Conservation (phyloP, 2,329 filamentous ascomycete species). For the Claviceps cyperi region DNA sequence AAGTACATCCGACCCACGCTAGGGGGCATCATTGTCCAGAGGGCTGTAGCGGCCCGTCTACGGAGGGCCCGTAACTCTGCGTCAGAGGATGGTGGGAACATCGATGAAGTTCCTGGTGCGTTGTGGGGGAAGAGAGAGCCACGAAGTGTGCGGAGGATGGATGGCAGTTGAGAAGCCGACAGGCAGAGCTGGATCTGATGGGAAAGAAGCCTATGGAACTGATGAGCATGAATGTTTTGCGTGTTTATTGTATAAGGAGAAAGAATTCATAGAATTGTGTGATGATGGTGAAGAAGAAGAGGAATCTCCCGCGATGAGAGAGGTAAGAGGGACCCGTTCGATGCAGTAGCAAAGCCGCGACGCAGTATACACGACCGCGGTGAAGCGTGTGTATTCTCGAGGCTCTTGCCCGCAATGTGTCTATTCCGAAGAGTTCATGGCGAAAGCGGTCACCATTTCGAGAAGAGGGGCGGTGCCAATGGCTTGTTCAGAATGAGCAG, state of each 20-base stretch:
- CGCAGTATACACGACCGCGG: not conserved
- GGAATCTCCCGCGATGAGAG: not conserved
- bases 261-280: constrained; percentile 7
- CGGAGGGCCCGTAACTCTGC: constrained; percentile 47
- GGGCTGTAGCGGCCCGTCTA: constrained; percentile 48
- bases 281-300: not conserved
- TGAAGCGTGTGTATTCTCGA: not conserved
- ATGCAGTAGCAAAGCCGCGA: constrained; percentile 2
- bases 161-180: constrained; percentile 49
- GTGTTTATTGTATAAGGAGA: not conserved
- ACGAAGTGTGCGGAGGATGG: constrained; percentile 56
- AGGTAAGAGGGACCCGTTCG: constrained; percentile 1
- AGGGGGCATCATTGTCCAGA: constrained; percentile 34
- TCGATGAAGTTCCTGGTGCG: constrained; percentile 48
- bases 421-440: not conserved
- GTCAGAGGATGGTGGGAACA: constrained; percentile 44
- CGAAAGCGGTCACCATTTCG: not conserved
- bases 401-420: not conserved
- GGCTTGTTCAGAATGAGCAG: constrained; percentile 3
- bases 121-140: constrained; percentile 79
- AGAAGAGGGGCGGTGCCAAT: not conserved
- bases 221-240: constrained; percentile 10
- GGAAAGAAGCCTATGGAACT: constrained; percentile 38
- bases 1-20: constrained; percentile 37
- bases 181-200: constrained; percentile 43